Conservation (phyloP, 75 land plant genomes). For the Azolla pinnata region DNA sequence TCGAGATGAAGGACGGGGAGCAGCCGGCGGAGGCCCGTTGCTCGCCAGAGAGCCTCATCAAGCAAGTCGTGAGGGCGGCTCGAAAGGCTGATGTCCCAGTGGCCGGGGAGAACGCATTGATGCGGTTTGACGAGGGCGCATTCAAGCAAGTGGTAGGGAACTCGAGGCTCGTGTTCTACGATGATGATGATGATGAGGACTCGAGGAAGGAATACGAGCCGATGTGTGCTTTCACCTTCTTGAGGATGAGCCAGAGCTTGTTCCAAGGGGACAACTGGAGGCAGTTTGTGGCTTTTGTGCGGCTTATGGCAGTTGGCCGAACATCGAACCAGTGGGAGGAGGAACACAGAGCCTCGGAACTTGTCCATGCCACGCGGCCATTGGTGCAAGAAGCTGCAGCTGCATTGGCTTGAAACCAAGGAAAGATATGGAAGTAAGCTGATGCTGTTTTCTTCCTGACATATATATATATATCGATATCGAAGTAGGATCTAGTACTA, state of each 20-base stretch:
- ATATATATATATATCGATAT: too few species aligned
- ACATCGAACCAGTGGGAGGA: slow-evolving; percentile 16
- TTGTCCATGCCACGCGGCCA: slow-evolving; percentile 11
- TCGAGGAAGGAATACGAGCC: slow-evolving; percentile 9
- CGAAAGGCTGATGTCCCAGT: slow-evolving; percentile 8
- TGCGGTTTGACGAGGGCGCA: slow-evolving; percentile 22
- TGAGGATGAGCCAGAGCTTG: slow-evolving; percentile 65
- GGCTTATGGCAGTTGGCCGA: slow-evolving; percentile 51
- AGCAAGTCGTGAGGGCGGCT: slow-evolving; percentile 60
- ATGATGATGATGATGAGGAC: neutral
- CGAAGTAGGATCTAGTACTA: too few species aligned
- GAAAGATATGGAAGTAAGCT: too few species aligned
- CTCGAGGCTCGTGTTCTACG: neutral
- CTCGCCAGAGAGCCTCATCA: slow-evolving; percentile 59
- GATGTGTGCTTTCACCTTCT: slow-evolving; percentile 61
- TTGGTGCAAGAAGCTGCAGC: slow-evolving; percentile 15
- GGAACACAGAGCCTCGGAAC: slow-evolving; percentile 12
- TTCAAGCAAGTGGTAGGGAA: slow-evolving; percentile 13
- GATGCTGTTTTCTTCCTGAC: too few species aligned
- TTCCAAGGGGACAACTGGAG: slow-evolving; percentile 71
- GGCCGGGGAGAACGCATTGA: slow-evolving; percentile 28
- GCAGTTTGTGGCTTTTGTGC: slow-evolving; percentile 61
- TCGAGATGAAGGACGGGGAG: slow-evolving; percentile 22
- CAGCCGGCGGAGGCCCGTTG: slow-evolving; percentile 47
- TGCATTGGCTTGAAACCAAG: neutral